phyloP scores from a whole-genome alignment of 2,329 filamentous ascomycete genomes.

The Thermothelomyces thermophilus region DNA sequence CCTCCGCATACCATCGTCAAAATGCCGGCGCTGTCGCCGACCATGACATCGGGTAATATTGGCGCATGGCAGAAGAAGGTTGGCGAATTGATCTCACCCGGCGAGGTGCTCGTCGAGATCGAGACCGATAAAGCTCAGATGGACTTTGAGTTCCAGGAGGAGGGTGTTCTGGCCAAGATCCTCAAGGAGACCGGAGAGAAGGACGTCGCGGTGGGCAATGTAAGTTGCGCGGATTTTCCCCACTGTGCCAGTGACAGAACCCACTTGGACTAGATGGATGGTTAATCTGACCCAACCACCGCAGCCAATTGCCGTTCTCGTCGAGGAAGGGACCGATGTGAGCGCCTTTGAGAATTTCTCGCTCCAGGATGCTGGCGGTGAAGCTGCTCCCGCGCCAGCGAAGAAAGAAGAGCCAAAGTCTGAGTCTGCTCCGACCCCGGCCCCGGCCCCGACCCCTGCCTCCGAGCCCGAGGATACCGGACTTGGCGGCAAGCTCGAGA shows the following conservation, averaged over 20 bases:
- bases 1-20: slow-evolving; percentile 90
- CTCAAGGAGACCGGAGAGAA: slow-evolving; percentile 89
- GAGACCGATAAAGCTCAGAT: slow-evolving; percentile 99
- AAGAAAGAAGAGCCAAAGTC: slow-evolving; percentile 59
- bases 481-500: slow-evolving; percentile 71
- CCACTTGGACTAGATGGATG: slow-evolving; percentile 2
- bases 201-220: slow-evolving; percentile 88
- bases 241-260: slow-evolving; percentile 5
- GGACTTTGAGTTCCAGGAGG: slow-evolving; percentile 99
- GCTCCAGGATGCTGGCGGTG: slow-evolving; percentile 83
- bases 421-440: slow-evolving; percentile 51
- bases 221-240: slow-evolving; percentile 47
- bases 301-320: slow-evolving; percentile 90
- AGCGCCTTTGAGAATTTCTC: slow-evolving; percentile 84
- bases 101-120: slow-evolving; percentile 95
- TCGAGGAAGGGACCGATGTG: slow-evolving; percentile 85
- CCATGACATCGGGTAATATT: slow-evolving; percentile 95
- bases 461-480: slow-evolving; percentile 62
- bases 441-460: slow-evolving; percentile 50
- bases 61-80: slow-evolving; percentile 97
- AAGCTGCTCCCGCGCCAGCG: slow-evolving; percentile 60
- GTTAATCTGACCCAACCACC: slow-evolving; percentile 14
- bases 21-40: slow-evolving; percentile 97
- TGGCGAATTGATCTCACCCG: slow-evolving; percentile 78
- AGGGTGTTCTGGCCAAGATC: slow-evolving; percentile 90